Base-by-base conservation (phyloP, 148 eudicot genomes). In the Spergularia marina region DNA sequence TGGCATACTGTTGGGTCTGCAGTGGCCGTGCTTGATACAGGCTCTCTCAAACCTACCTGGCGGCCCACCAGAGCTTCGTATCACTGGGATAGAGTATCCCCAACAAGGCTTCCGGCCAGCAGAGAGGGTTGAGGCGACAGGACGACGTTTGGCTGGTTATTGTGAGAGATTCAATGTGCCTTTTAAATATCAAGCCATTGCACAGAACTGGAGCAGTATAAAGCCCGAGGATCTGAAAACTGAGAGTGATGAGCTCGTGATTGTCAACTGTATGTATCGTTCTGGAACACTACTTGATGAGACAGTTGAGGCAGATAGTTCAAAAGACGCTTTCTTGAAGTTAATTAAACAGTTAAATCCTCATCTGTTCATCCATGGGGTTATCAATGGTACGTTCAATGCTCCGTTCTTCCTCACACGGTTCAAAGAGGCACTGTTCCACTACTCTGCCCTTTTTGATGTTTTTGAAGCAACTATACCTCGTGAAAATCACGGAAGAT, bases 361-460 rank as follows among this genome's bases (percentile, higher is more conserved):
- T 0, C 61, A 77, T 65, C 77, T 89, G 10, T 89, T 89, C 67
- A 10, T 89, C 14, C 90, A 87, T 53, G 87, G 79, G 41, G 34
- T 83, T n/a, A 44, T 82, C 40, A 89, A 89, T 74, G 92, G 90
- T 10, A 68, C 82, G 6, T 85, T 73, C 63, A 82, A 79, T 62
- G 88, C 92, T 12, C 90, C 92, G 7, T 89, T 89, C 67, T 89
- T 89, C 72, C 79, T 85, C 58, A 83, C 90, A 2, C 79, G 92
- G 52, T 89, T 89, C 63, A 81, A 77, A 60, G 92, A 87, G 78
- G 77, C 87, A 23, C 63, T 87, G 20, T 83, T 83, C 74, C 81
- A 85, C 58, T 85, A 74, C 72, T 81, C 83, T 10, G 70, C 86
- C 12, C 18, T 74, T 44, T 85, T 81, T 47, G 90, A 87, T 72